Evolutionary conservation across 2,329 filamentous ascomycete species (phyloP), one percentile per base, ranked within the genome.

Genomic region (Fusarium lateritium): DNA sequence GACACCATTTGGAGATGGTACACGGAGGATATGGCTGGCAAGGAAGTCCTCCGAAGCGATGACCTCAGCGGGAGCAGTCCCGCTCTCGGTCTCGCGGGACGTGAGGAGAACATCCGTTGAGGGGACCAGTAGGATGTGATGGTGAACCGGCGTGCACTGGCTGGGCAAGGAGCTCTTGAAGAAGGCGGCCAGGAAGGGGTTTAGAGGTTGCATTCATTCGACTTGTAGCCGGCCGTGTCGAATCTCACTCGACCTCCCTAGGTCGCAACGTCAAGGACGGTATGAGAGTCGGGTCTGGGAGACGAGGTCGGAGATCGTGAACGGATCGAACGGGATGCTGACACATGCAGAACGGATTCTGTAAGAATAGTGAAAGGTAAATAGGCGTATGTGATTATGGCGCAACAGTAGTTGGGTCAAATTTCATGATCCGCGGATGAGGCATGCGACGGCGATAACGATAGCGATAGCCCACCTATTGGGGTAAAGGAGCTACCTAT

Each of bases 181-280:
- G 90, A 99, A 98, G 87, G 95, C 94, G 86, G 93, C 91, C 82
- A 99, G 88, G 84, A 98, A 98, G 81, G 96, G 96, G 84, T 99
- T 99, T 90, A 98, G 88, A 85, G 96, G 94, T 91, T 94, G 94
- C 94, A 97, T 97, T 82, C 80, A 81, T 77, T 80, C 79, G 78
- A 73, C 77, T 79, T 75, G 67, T 56, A 61, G 56, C 56, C 68
- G 68, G 73, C 59, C 58, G 69, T 72, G 57, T 75, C 70, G 68
- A 73, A 69, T 60, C 62, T 73, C 50, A 69, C 62, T 76, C 76
- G 74, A 73, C 72, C 67, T 71, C 72, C 66, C 71, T 53, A 67
- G 63, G 62, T 64, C 71, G 61, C 62, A 65, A 69, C 60, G 64
- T 65, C 53, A 52, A 49, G 66, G 59, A 62, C 59, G 61, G 46